Evolutionary conservation across 139 green algal species (phyloP), one percentile per base, ranked within the genome.

Genomic region (Diplosphaera chodatii): DNA sequence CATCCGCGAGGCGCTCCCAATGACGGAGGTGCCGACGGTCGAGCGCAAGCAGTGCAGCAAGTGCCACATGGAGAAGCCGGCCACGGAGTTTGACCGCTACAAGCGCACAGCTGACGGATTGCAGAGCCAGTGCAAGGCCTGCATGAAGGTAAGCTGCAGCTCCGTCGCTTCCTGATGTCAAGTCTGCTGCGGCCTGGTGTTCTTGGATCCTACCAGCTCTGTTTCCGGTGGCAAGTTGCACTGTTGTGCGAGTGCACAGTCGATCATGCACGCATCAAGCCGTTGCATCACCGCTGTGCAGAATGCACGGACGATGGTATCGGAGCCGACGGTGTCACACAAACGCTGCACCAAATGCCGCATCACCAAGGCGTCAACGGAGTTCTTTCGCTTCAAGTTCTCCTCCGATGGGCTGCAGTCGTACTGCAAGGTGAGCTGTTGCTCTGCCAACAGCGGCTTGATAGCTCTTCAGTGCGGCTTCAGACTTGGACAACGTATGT

Each of bases 341-440:
- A 65, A 65, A n/a, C 59, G 59, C 5, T 65, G 59, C 59, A 31
- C 59, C 27, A 31, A 32, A 5, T 65, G 59, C 27, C 27, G 28
- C 6, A 15, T 32, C 10, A 3, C 3, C 59, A 65, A 65, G 59
- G 3, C 59, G 3, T 8, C 59, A 25, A 20, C 23, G 25, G 27
- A 65, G 25, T 65, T 65, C 59, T 33, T 33, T n/a, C 27, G 28
- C 59, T 33, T 31, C 59, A 33, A 32, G 59, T 32, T 33, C 27
- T 33, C 59, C 27, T 33, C 27, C 59, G 59, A 65, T n/a, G 28
- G 59, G 5, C 59, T 65, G 59, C 59, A 65, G 59, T 65, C 27
- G 5, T 65, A 65, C 59, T 65, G 59, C 59, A 65, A 65, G 59
- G 59, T 65, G 28, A n/a, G n/a, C n/a, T n/a, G n/a, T n/a, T n/a